Conservation (phyloP, 129 eudicot species). For the Helichrysum umbraculigerum region DNA sequence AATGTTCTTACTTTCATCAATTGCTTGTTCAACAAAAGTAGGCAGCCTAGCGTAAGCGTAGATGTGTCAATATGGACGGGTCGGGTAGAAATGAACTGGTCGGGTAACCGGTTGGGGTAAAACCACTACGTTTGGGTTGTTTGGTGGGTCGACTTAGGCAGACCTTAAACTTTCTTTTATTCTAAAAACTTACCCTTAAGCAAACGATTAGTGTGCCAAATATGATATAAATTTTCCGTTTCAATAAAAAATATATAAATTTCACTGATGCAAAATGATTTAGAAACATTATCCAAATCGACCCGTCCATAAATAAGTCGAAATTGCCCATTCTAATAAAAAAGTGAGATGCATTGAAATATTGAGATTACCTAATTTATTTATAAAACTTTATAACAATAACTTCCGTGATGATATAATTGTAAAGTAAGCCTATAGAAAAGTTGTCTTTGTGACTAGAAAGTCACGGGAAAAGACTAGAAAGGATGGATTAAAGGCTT, state of each 20-base stretch:
- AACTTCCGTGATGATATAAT: not conserved
- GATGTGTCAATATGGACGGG: not conserved
- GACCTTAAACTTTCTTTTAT: no score
- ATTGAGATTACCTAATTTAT: conserved; percentile 17
- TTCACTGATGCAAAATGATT: no score
- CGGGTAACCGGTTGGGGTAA: not conserved
- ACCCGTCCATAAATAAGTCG: not conserved
- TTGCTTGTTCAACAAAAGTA: not conserved
- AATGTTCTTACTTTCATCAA: not conserved
- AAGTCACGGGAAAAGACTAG: conserved; percentile 20
- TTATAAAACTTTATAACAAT: not conserved
- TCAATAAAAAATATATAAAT: no score
- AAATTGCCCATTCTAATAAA: not conserved
- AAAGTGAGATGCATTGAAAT: not conserved
- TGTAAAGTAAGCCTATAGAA: conserved; percentile 1
- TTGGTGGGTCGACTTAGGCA: not conserved
- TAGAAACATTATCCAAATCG: not conserved
- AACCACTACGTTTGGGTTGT: not conserved
- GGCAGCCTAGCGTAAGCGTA: not conserved
- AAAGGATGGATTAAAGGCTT: conserved; percentile 11
- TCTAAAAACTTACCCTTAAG: no score
- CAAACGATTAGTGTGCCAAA: no score
- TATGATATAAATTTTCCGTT: no score
- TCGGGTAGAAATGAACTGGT: no score
- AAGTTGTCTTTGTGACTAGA: conserved; percentile 27